A percentile compares a stretch with the other conserved stretches of the same genome.
These are phyloP conservation scores for Cicer judaicum DNA, from an alignment of 306 rosid species.

Conservation along the genomic window DNA sequence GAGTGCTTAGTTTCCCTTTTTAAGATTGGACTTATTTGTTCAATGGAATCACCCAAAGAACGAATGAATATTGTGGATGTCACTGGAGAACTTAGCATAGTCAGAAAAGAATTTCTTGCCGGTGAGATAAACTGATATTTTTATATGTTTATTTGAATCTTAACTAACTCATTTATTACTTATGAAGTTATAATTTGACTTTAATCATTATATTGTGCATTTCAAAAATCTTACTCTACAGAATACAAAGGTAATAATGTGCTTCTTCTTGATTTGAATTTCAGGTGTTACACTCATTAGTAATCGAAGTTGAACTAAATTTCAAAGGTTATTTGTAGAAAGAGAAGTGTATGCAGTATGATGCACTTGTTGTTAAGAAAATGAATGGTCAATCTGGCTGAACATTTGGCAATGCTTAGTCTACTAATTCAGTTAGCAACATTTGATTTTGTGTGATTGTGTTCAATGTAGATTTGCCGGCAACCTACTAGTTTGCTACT, in stretches of 20 bases:
- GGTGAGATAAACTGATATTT: background rate
- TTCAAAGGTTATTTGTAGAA: background rate
- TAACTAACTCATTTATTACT: background rate
- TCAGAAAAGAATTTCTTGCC: background rate
- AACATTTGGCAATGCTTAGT: too few relatives aligned
- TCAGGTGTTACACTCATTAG: background rate
- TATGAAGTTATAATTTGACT: background rate
- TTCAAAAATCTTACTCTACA: background rate
- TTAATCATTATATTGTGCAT: background rate
- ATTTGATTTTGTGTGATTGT: background rate
- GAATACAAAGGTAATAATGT: background rate
- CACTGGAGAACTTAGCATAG: constrained; percentile 15
- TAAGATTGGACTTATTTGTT: constrained; percentile 28
- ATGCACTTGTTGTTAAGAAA: background rate
- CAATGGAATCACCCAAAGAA: constrained; percentile 39
- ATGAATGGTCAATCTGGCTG: too few relatives aligned
- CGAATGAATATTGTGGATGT: constrained; percentile 43
- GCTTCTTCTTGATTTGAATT: background rate
- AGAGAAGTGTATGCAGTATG: background rate
- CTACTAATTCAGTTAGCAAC: too few relatives aligned
- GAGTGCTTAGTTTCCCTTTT: constrained; percentile 38
- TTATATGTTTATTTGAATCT: background rate
- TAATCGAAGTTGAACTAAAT: background rate
- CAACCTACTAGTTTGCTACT: constrained; percentile 1
- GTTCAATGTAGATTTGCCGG: background rate